A percentile compares a stretch with the other conserved stretches of the same genome.
Conservation (phyloP, 2,329 filamentous ascomycete species). For the Penicillium occitanis region DNA sequence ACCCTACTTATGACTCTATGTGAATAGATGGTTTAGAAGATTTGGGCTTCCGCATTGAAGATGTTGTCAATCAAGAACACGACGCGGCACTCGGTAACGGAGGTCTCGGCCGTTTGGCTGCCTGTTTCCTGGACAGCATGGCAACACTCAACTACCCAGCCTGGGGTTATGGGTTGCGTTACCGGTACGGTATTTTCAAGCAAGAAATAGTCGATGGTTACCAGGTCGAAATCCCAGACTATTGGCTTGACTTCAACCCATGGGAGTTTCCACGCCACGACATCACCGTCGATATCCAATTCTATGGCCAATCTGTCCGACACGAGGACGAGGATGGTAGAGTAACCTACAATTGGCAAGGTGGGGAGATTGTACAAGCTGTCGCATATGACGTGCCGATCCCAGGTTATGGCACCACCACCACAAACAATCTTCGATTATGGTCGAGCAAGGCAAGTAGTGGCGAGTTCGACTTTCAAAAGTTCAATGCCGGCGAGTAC, state of each 20-base stretch:
- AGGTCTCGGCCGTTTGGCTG: slow-evolving; percentile 88
- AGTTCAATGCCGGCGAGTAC: slow-evolving; percentile 98
- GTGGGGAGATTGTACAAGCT: slow-evolving; percentile 86
- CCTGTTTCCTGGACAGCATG: slow-evolving; percentile 95
- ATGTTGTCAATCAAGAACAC: slow-evolving; percentile 90
- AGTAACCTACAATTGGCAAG: slow-evolving; percentile 75
- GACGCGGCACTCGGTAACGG: slow-evolving; percentile 96
- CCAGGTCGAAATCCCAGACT: slow-evolving; percentile 96
- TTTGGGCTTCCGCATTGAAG: slow-evolving; percentile 94
- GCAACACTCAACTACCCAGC: slow-evolving; percentile 93
- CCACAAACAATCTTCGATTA: slow-evolving; percentile 93
- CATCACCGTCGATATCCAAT: slow-evolving; percentile 94
- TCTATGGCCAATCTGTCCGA: slow-evolving; percentile 83
- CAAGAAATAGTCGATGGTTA: slow-evolving; percentile 98
- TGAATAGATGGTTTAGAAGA: slow-evolving; percentile 73
- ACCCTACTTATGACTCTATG: slow-evolving; percentile 7
- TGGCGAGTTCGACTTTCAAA: slow-evolving; percentile 98
- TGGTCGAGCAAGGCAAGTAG: slow-evolving; percentile 98
- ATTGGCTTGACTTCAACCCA: slow-evolving; percentile 99
- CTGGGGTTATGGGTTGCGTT: slow-evolving; percentile 95
- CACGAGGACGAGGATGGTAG: slow-evolving; percentile 73
- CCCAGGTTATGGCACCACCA: slow-evolving; percentile 83
- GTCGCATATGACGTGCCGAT: slow-evolving; percentile 92
- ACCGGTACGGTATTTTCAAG: slow-evolving; percentile 98
- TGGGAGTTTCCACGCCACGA: slow-evolving; percentile 98